Evolutionary conservation across 192 early-diverging fungal species (phyloP).

Genomic region (Entrophospora sp.): DNA sequence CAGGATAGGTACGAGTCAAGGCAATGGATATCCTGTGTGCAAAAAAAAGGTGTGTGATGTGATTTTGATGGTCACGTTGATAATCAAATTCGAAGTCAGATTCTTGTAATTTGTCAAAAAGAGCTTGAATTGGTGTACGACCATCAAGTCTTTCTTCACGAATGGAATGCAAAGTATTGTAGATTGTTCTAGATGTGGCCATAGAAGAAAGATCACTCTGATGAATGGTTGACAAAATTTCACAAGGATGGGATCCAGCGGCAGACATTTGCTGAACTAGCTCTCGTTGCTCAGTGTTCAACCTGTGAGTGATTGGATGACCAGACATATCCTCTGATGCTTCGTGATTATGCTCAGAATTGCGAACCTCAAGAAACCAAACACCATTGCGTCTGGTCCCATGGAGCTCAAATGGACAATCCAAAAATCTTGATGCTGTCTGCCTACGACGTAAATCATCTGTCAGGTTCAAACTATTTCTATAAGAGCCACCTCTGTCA

Average conservation of each 20-base stretch:
- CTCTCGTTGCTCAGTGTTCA: background rate
- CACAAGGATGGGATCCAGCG: too few relatives aligned
- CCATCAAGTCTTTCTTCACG: too few relatives aligned
- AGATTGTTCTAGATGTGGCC: too few relatives aligned
- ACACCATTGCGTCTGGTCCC: background rate
- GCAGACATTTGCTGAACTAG: background rate
- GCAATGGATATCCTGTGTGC: too few relatives aligned
- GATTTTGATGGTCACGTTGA: background rate
- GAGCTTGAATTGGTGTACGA: background rate
- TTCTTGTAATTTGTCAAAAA: background rate
- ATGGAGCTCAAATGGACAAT: constrained; percentile 1
- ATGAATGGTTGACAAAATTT: too few relatives aligned
- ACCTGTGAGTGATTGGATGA: background rate
- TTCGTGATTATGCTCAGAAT: background rate
- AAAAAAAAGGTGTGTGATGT: background rate
- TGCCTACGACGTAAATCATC: background rate
- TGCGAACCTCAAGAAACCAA: background rate
- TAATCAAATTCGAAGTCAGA: background rate
- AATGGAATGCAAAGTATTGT: too few relatives aligned
- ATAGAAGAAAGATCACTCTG: too few relatives aligned
- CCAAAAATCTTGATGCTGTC: background rate
- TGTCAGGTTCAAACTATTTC: background rate
- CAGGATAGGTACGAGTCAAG: background rate
- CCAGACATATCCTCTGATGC: background rate
- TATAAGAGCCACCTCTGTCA: background rate